Conservation (phyloP, 2,329 filamentous ascomycete genomes). For the Dryadomyces sulphureus region DNA sequence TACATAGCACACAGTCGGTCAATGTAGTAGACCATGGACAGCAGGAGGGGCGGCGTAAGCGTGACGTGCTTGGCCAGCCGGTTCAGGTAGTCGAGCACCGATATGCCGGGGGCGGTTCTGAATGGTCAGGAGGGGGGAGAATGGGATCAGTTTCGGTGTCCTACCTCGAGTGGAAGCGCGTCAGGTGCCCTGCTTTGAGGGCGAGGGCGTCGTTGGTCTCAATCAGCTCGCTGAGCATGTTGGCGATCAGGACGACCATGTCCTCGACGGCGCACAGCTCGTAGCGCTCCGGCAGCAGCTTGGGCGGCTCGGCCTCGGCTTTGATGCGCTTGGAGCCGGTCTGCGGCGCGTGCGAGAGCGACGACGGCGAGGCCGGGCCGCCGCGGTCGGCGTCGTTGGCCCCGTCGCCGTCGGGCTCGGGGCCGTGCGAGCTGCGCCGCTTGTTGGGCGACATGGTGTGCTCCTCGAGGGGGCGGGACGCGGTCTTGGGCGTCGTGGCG, state of each 20-base stretch:
- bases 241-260: constrained; percentile 77
- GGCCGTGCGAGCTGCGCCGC: constrained; percentile 28
- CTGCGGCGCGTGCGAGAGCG: constrained; percentile 4
- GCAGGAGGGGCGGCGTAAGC: constrained; percentile 78
- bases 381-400: constrained; percentile 10
- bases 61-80: constrained; percentile 89
- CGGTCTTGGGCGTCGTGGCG: no score
- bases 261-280: constrained; percentile 72
- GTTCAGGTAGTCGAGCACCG: constrained; percentile 84
- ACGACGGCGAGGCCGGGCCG: constrained; percentile 9
- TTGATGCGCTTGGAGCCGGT: constrained; percentile 36
- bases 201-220: constrained; percentile 82
- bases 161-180: constrained; percentile 86
- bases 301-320: constrained; percentile 34
- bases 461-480: neutral
- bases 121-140: neutral
- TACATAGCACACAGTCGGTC: constrained; percentile 87
- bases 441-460: constrained; percentile 18
- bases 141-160: constrained; percentile 7
- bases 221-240: constrained; percentile 93
- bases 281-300: constrained; percentile 57
- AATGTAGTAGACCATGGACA: constrained; percentile 99
- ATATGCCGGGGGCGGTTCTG: constrained; percentile 69
- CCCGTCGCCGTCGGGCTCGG: constrained; percentile 11
- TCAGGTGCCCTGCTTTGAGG: constrained; percentile 71